Base-by-base conservation (phyloP, 805 yeast species). In the Cyberlindnera sargentensis region DNA sequence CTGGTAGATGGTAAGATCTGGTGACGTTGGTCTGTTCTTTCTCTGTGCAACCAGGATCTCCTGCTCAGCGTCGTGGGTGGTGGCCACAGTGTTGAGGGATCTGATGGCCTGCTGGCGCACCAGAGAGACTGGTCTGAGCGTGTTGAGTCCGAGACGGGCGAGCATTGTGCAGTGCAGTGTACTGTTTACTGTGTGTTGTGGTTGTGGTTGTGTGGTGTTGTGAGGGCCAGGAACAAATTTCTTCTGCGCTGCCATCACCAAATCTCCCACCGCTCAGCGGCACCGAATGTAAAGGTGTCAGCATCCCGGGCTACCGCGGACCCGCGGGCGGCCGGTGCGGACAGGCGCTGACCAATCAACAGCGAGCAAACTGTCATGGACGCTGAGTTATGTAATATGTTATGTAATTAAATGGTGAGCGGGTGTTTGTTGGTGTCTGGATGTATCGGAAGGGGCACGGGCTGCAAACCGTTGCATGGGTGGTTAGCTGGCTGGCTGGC, bases 1-100 rank as follows among this genome's bases (percentile, higher is more conserved):
- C 70, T 90, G 75, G 72, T 91, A 91, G 62, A 93, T 90, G 48
- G 80, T 69, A 61, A 91, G 73, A 65, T 91, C 95, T 44, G 98
- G 98, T 29, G 96, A 88, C 11, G 76, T 67, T 31, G 98, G 98
- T 70, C 99, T 82, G 69, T 79, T 76, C 52, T 72, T 76, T 66
- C 99, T 80, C 72, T 91, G 98, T 42, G 80, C 79, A 44, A 78
- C 73, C 49, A 91, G 75, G 44, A 89, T 72, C 31, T 75, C 75
- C 52, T 84, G 75, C 57, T 84, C 95, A 53, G 78, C 78, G 26
- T 68, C 76, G 35, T 72, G 71, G 31, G 86, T 67, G 40, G 88
- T 74, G 49, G 65, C 62, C 47, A 76, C 72, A 10, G 81, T 71
- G 43, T 54, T 50, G 30, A 56, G 40, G 8, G 42, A 31, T 47